Conservation (phyloP, 352 stramenopile genomes). For the Phytophthora agathidicida region DNA sequence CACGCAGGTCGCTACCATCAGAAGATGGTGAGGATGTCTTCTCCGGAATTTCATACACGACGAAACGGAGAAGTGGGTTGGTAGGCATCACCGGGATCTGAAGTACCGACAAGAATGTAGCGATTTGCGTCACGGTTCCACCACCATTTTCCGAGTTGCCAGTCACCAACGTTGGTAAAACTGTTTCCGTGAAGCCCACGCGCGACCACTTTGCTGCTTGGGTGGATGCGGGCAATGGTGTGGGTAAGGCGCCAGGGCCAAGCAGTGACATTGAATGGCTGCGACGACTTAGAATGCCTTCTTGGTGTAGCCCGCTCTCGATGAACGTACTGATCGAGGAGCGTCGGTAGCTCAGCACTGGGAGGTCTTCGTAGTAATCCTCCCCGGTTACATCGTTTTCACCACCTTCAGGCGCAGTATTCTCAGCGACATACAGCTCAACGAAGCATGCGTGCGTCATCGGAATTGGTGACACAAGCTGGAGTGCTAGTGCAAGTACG, state of each 20-base stretch:
- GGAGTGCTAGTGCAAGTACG: constrained; percentile 76
- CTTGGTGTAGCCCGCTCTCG: constrained; percentile 69
- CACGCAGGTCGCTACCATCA: constrained; percentile 24
- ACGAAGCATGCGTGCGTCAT: constrained; percentile 78
- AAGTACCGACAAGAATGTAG: constrained; percentile 80
- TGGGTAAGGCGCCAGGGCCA: constrained; percentile 21
- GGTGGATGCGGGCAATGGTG: constrained; percentile 36
- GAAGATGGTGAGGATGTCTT: constrained; percentile 30
- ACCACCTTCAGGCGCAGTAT: constrained; percentile 37
- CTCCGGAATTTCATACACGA: constrained; percentile 84
- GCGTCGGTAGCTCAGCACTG: constrained; percentile 49
- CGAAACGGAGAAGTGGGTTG: constrained; percentile 76
- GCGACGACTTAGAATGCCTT: constrained; percentile 61
- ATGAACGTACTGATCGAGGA: constrained; percentile 81
- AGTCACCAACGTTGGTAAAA: constrained; percentile 66
- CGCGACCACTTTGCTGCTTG: constrained; percentile 61
- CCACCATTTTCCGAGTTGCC: constrained; percentile 28
- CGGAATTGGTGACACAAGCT: constrained; percentile 65
- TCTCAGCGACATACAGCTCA: constrained; percentile 77
- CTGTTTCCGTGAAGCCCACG: constrained; percentile 80
- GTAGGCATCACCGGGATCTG: constrained; percentile 73
- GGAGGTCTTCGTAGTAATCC: constrained; percentile 61
- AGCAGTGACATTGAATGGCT: constrained; percentile 58
- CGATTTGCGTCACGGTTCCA: constrained; percentile 50
- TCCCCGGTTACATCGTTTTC: constrained; percentile 60